These are phyloP conservation scores for Populus ilicifolia DNA, from an alignment of 345 rosid species.

Conservation along the genomic window DNA sequence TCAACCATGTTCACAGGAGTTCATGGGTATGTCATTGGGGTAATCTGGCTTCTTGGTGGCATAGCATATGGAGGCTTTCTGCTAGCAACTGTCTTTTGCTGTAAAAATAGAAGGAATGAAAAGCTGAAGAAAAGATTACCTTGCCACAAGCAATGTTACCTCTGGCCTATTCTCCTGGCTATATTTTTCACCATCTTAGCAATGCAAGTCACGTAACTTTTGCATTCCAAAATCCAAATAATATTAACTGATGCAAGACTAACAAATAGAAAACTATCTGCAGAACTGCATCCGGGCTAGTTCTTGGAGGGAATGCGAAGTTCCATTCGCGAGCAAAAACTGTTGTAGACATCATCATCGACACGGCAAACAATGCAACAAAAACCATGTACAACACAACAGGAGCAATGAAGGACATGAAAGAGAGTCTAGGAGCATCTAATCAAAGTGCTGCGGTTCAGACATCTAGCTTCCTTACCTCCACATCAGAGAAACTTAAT, in stretches of 20 bases:
- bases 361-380: conserved; percentile 55
- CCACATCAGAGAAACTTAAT: conserved; percentile 43
- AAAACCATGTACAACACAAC: conserved; percentile 49
- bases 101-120: conserved; percentile 20
- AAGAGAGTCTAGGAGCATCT: conserved; percentile 29
- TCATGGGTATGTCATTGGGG: conserved; percentile 47
- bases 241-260: neutral
- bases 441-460: neutral
- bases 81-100: conserved; percentile 19
- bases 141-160: conserved; percentile 30
- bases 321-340: conserved; percentile 47
- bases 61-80: conserved; percentile 33
- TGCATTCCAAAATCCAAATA: neutral
- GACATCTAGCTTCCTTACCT: conserved; percentile 38
- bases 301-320: conserved; percentile 51
- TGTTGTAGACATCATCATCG: conserved; percentile 46
- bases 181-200: conserved; percentile 45
- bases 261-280: neutral
- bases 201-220: conserved; percentile 37
- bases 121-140: conserved; percentile 27
- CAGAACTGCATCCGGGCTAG: conserved; percentile 58
- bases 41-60: conserved; percentile 53
- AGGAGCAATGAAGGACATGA: conserved; percentile 55
- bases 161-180: conserved; percentile 39
- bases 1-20: conserved; percentile 57